Conservation (phyloP, 805 yeast species). For the Yarrowia sp. region DNA sequence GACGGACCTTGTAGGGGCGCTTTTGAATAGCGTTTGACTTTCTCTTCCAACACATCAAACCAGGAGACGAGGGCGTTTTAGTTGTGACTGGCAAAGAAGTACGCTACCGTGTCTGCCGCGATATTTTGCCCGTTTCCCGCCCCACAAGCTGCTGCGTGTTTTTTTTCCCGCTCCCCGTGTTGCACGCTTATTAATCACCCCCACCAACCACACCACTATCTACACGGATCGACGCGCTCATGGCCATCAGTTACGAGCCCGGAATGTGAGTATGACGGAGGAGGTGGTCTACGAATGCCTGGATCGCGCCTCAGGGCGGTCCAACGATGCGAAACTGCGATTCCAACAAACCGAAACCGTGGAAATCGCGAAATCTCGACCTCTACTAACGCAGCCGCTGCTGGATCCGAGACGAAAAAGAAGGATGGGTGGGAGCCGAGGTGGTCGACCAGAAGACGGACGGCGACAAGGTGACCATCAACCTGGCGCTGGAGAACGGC, state of each 20-base stretch:
- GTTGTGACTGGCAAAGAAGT: too few relatives aligned
- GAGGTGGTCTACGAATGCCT: too few relatives aligned
- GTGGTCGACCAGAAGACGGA: conserved; percentile 47
- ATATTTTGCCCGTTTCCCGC: too few relatives aligned
- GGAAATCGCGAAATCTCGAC: background rate
- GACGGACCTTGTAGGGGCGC: too few relatives aligned
- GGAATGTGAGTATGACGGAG: conserved; percentile 50
- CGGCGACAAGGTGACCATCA: conserved; percentile 49
- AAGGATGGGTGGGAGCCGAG: conserved; percentile 75
- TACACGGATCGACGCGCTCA: conserved; percentile 30
- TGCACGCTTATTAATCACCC: too few relatives aligned
- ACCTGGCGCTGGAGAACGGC: conserved; percentile 54
- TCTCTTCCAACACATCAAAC: conserved; percentile 25
- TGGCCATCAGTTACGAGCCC: conserved; percentile 48
- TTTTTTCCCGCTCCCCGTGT: too few relatives aligned
- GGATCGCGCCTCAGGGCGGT: too few relatives aligned
- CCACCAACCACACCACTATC: too few relatives aligned
- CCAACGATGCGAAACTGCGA: too few relatives aligned
- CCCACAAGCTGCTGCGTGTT: too few relatives aligned
- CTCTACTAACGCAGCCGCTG: conserved; percentile 45
- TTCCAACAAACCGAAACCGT: too few relatives aligned
- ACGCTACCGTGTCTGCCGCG: too few relatives aligned
- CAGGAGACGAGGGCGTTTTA: conserved; percentile 14
- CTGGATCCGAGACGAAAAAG: conserved; percentile 73
- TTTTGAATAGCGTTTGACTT: conserved; percentile 22